Evolutionary conservation across 345 rosid species (phyloP).

Genomic region (Capsella bursapastoris): DNA sequence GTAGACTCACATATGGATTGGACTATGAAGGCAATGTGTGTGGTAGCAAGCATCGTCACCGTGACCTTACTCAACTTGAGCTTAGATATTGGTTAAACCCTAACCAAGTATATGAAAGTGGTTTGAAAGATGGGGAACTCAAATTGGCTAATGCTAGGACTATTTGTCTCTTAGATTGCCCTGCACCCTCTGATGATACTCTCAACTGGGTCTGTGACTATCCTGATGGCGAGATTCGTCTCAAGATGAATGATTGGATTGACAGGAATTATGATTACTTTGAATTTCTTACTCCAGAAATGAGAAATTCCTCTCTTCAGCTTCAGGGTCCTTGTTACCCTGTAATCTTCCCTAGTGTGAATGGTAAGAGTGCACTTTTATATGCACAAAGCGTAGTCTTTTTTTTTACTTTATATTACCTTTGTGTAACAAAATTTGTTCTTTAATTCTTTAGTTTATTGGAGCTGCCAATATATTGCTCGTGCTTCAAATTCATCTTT

Average conservation of each 20-base stretch:
- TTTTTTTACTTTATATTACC: not conserved
- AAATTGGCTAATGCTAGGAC: slow-evolving; percentile 79
- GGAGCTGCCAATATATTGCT: slow-evolving; percentile 95
- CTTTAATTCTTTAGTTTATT: slow-evolving; percentile 58
- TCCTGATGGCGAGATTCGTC: slow-evolving; percentile 93
- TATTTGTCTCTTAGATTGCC: slow-evolving; percentile 92
- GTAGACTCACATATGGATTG: slow-evolving; percentile 91
- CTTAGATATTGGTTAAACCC: slow-evolving; percentile 93
- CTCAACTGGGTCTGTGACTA: slow-evolving; percentile 98
- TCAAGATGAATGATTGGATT: slow-evolving; percentile 82
- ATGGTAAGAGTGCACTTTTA: slow-evolving; percentile 55
- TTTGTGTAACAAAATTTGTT: slow-evolving; percentile 4
- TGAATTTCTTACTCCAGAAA: slow-evolving; percentile 88
- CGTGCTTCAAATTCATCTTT: slow-evolving; percentile 84
- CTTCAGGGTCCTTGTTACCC: slow-evolving; percentile 99
- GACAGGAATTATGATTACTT: slow-evolving; percentile 88
- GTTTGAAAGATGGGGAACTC: slow-evolving; percentile 75
- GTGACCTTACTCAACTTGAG: slow-evolving; percentile 73
- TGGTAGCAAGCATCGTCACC: slow-evolving; percentile 81
- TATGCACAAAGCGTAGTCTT: slow-evolving; percentile 6
- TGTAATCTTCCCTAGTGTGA: slow-evolving; percentile 84
- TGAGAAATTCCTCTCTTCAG: slow-evolving; percentile 90
- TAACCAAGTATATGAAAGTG: slow-evolving; percentile 94
- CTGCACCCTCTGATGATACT: slow-evolving; percentile 74
- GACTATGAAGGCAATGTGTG: slow-evolving; percentile 98